A percentile compares a stretch with the other conserved stretches of the same genome.
These are phyloP conservation scores for Paraglomus brasilianum DNA, from an alignment of 192 early-diverging fungal genomes.

Conservation along the genomic window DNA sequence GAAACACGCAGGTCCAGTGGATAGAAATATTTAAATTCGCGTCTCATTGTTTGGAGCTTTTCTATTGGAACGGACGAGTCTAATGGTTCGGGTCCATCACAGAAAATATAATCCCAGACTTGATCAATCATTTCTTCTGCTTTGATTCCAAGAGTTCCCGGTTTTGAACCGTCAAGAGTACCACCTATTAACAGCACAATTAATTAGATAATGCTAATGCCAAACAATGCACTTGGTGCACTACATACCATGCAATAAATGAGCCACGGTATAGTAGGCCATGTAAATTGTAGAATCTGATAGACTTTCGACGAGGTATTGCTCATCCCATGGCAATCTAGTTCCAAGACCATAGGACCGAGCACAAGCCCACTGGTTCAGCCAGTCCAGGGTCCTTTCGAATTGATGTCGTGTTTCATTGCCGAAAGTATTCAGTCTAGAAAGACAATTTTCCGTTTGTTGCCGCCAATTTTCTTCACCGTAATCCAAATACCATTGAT, in stretches of 20 bases:
- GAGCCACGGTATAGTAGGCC: slow-evolving; percentile 98
- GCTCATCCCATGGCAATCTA: slow-evolving; percentile 90
- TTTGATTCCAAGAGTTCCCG: slow-evolving; percentile 73
- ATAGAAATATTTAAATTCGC: slow-evolving; percentile 97
- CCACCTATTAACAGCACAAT: slow-evolving; percentile 41
- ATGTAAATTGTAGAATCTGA: slow-evolving; percentile 99
- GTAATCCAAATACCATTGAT: slow-evolving; percentile 99
- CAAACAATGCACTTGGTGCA: background rate
- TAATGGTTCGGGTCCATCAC: slow-evolving; percentile 58
- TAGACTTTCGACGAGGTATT: slow-evolving; percentile 92
- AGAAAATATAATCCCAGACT: slow-evolving; percentile 91
- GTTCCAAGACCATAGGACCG: slow-evolving; percentile 91
- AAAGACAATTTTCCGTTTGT: slow-evolving; percentile 73
- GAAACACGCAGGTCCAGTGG: slow-evolving; percentile 94
- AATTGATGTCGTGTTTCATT: slow-evolving; percentile 86
- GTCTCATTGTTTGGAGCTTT: slow-evolving; percentile 74
- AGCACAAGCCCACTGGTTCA: slow-evolving; percentile 97
- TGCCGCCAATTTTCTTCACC: slow-evolving; percentile 86
- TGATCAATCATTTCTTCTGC: slow-evolving; percentile 87
- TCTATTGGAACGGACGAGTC: slow-evolving; percentile 62
- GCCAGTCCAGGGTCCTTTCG: slow-evolving; percentile 84
- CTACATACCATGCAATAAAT: slow-evolving; percentile 72
- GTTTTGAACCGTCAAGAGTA: slow-evolving; percentile 77
- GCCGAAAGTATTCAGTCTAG: slow-evolving; percentile 75
- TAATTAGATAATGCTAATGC: slow-evolving; percentile 6